Evolutionary conservation across 2,329 filamentous ascomycete species (phyloP).

Genomic region (Fusarium continuum): DNA sequence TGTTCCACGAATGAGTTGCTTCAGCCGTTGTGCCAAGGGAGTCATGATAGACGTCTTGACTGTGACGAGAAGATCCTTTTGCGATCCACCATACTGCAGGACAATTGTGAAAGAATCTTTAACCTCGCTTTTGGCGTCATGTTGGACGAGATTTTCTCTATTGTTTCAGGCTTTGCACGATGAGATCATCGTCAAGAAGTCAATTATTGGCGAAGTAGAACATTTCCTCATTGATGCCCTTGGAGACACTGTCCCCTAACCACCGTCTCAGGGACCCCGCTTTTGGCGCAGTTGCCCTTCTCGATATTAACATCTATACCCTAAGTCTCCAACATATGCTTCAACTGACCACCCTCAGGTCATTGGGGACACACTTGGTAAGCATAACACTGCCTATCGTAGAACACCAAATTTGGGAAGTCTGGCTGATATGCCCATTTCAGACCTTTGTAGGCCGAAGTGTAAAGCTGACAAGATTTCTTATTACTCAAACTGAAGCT

Average conservation of each 20-base stretch:
- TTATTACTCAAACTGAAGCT: too few relatives aligned
- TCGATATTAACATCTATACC: constrained; percentile 15
- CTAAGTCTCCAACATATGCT: constrained; percentile 8
- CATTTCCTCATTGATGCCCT: constrained; percentile 16
- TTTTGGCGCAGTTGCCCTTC: constrained; percentile 15
- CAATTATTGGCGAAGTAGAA: constrained; percentile 18
- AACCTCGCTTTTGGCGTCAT: constrained; percentile 42
- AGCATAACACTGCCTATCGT: too few relatives aligned
- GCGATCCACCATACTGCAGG: constrained; percentile 61
- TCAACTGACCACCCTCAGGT: too few relatives aligned
- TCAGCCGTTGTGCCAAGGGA: constrained; percentile 30
- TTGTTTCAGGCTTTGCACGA: constrained; percentile 14
- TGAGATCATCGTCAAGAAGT: constrained; percentile 17
- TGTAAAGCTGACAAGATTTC: too few relatives aligned
- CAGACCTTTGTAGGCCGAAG: too few relatives aligned
- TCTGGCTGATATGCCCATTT: too few relatives aligned
- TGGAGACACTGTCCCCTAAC: constrained; percentile 6
- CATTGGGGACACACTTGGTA: too few relatives aligned
- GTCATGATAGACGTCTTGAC: constrained; percentile 33
- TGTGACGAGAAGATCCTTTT: constrained; percentile 44
- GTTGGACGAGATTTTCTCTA: constrained; percentile 21
- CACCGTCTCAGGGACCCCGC: constrained; percentile 21
- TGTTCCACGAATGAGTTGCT: constrained; percentile 31
- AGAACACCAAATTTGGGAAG: too few relatives aligned
- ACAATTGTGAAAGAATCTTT: constrained; percentile 65